phyloP scores from a whole-genome alignment of 2,329 filamentous ascomycete species.

The Apiospora marii region DNA sequence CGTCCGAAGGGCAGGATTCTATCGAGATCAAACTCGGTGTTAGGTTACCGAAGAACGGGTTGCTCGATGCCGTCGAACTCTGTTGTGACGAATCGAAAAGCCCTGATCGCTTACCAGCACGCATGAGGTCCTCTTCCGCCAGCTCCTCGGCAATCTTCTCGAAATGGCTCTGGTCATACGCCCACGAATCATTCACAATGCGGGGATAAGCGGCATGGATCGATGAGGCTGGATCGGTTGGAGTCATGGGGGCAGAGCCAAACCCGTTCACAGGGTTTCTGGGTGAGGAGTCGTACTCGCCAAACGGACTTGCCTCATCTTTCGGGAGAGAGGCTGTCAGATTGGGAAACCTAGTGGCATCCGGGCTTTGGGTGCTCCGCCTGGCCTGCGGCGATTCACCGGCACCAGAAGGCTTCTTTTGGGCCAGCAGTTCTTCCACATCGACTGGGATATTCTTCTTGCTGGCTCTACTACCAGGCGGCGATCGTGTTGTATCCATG shows the following conservation, averaged over 20 bases:
- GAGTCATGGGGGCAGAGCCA: not conserved
- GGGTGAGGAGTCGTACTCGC: constrained; percentile 1
- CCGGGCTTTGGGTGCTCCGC: not conserved
- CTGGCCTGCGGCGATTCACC: not conserved
- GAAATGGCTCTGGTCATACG: constrained; percentile 21
- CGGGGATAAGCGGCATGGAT: constrained; percentile 16
- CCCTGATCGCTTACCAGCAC: constrained; percentile 39
- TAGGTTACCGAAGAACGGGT: constrained; percentile 31
- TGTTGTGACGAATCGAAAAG: constrained; percentile 31
- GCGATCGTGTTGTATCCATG: not conserved
- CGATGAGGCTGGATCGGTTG: not conserved
- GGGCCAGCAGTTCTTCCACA: not conserved
- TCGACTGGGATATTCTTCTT: not conserved
- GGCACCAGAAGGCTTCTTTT: not conserved
- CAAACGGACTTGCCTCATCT: not conserved
- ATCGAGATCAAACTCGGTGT: constrained; percentile 40
- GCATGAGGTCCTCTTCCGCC: constrained; percentile 37
- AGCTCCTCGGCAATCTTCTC: constrained; percentile 34
- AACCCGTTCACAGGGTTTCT: not conserved
- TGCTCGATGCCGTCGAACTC: constrained; percentile 33
- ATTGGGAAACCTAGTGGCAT: not conserved
- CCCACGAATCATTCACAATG: constrained; percentile 31
- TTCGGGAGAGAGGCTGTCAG: not conserved
- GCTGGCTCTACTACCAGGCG: not conserved
- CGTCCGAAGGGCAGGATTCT: constrained; percentile 37